Percentiles rank a stretch among this genome's conserved stretches.
Conservation (phyloP, 2,329 filamentous ascomycete species). For the Nemania sp. region DNA sequence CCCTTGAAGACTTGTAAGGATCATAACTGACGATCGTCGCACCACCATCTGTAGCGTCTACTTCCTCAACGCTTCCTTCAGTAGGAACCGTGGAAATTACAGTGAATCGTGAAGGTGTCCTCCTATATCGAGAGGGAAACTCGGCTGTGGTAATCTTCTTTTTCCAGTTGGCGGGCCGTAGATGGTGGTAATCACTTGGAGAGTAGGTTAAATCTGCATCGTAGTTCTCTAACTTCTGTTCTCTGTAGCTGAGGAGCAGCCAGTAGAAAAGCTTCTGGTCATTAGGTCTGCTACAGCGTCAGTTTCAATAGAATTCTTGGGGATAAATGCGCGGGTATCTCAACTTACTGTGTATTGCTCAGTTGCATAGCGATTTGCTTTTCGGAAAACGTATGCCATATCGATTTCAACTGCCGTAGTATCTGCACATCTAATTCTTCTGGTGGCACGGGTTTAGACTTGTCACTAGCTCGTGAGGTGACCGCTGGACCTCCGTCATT, state of each 20-base stretch:
- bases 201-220: conserved; percentile 84
- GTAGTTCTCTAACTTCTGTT: conserved; percentile 89
- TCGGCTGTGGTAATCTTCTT: conserved; percentile 72
- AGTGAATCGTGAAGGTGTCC: conserved; percentile 71
- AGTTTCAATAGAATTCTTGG: conserved; percentile 33
- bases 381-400: conserved; percentile 90
- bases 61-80: conserved; percentile 58
- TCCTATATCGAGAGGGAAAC: conserved; percentile 63
- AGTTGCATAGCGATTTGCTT: conserved; percentile 77
- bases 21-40: conserved; percentile 78
- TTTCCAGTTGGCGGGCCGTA: conserved; percentile 68
- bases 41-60: conserved; percentile 51
- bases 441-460: conserved; percentile 67
- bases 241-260: conserved; percentile 82
- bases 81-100: conserved; percentile 71
- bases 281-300: conserved; percentile 70
- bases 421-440: conserved; percentile 84
- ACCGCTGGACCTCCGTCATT: conserved; percentile 67
- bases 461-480: conserved; percentile 63
- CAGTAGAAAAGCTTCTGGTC: conserved; percentile 96
- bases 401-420: conserved; percentile 84
- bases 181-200: conserved; percentile 90
- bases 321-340: neutral
- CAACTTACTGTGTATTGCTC: conserved; percentile 70
- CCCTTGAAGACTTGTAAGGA: conserved; percentile 79